These are phyloP conservation scores for Shiraia bambusicola DNA, from an alignment of 2,329 filamentous ascomycete genomes.

Conservation along the genomic window DNA sequence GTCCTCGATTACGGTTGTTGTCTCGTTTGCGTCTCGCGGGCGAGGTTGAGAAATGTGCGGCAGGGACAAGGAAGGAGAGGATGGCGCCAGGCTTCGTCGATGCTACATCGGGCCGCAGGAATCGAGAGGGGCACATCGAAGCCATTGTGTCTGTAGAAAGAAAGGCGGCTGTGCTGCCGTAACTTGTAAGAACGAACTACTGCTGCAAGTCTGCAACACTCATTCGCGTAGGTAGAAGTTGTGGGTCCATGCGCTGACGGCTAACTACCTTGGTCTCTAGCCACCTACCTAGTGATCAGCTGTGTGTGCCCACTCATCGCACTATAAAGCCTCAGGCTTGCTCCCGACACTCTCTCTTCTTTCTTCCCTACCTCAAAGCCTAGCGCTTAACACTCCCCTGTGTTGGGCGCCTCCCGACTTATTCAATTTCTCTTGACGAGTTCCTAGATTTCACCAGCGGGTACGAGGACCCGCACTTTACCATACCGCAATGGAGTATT, in stretches of 20 bases:
- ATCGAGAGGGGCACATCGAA: conserved; percentile 29
- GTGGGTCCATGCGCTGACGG: not conserved
- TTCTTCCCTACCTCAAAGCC: conserved; percentile 25
- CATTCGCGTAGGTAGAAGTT: too few species aligned
- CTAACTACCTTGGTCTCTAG: not conserved
- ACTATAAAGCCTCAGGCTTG: conserved; percentile 24
- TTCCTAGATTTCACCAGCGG: conserved; percentile 41
- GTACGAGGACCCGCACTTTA: conserved; percentile 36
- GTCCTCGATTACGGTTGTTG: conserved; percentile 75
- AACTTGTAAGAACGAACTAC: not conserved
- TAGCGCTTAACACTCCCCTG: conserved; percentile 36
- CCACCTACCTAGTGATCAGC: too few species aligned
- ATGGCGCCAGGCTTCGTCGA: conserved; percentile 21
- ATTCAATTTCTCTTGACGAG: conserved; percentile 42
- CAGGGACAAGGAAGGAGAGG: conserved; percentile 42
- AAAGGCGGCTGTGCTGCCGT: not conserved
- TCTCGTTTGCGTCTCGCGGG: conserved; percentile 63
- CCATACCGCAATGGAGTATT: conserved; percentile 36
- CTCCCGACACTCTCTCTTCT: conserved; percentile 16
- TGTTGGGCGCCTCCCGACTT: conserved; percentile 37
- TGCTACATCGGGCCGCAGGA: conserved; percentile 25
- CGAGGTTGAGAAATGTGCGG: conserved; percentile 56
- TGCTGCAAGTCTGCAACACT: too few species aligned
- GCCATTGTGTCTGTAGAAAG: conserved; percentile 31
- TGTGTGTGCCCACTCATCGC: conserved; percentile 3